These are phyloP conservation scores for Naumovozyma baii DNA, from an alignment of 805 yeast species.

Conservation along the genomic window DNA sequence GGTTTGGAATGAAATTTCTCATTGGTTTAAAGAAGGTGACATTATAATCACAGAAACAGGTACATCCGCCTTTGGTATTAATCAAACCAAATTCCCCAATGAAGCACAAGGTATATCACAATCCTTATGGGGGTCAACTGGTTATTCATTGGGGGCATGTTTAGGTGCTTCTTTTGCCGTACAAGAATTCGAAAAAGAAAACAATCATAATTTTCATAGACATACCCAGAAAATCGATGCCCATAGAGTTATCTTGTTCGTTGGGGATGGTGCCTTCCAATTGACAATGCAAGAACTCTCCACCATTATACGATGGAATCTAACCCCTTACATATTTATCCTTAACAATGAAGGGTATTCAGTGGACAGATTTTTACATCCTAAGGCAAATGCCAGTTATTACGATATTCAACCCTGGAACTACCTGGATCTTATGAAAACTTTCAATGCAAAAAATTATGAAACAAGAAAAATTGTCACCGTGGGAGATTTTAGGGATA, in stretches of 20 bases:
- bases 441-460: constrained; percentile 48
- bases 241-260: constrained; percentile 46
- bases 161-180: constrained; percentile 54
- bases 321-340: constrained; percentile 48
- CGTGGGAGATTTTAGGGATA: constrained; percentile 39
- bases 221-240: constrained; percentile 24
- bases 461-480: constrained; percentile 38
- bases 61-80: constrained; percentile 53
- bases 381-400: constrained; percentile 40
- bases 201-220: neutral
- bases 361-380: constrained; percentile 53
- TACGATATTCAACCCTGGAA: constrained; percentile 60
- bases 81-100: constrained; percentile 47
- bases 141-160: constrained; percentile 55
- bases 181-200: constrained; percentile 30
- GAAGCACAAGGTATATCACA: constrained; percentile 47
- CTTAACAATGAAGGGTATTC: constrained; percentile 61
- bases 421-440: constrained; percentile 35
- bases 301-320: constrained; percentile 44
- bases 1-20: constrained; percentile 43
- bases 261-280: constrained; percentile 64
- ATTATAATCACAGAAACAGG: constrained; percentile 56
- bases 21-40: constrained; percentile 48
- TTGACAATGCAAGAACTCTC: constrained; percentile 57
- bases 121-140: constrained; percentile 58